phyloP scores from a whole-genome alignment of 805 yeast species.

The Kregervanrija fluxuum region DNA sequence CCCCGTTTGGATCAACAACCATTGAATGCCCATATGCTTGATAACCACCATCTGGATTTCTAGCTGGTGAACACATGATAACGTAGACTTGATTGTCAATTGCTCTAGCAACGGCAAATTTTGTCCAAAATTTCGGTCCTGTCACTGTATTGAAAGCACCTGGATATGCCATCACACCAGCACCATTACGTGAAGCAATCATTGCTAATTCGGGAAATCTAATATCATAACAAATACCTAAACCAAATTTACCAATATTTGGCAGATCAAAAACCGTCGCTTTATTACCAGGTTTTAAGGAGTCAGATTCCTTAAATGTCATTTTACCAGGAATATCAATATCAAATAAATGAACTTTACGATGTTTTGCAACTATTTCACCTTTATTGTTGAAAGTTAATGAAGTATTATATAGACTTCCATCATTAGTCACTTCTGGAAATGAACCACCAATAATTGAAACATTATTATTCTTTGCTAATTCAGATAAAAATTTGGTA shows the following conservation, averaged over 20 bases:
- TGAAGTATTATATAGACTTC: constrained; percentile 64
- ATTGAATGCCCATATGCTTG: constrained; percentile 65
- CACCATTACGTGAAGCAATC: constrained; percentile 57
- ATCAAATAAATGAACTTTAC: constrained; percentile 89
- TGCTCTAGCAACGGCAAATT: constrained; percentile 65
- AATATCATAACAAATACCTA: constrained; percentile 81
- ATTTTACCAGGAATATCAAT: constrained; percentile 89
- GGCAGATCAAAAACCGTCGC: constrained; percentile 70
- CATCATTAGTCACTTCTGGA: constrained; percentile 61
- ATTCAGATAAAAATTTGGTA: constrained; percentile 48
- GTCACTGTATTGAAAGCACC: constrained; percentile 82
- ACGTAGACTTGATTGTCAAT: constrained; percentile 70
- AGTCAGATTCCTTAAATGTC: constrained; percentile 73
- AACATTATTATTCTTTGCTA: constrained; percentile 61
- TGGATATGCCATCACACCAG: constrained; percentile 75
- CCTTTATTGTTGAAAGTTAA: constrained; percentile 69
- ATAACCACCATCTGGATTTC: constrained; percentile 50
- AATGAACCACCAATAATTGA: constrained; percentile 85
- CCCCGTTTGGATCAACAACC: constrained; percentile 58
- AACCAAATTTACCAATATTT: constrained; percentile 65
- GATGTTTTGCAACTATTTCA: constrained; percentile 73
- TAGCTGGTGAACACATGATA: constrained; percentile 81
- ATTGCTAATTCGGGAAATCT: constrained; percentile 75
- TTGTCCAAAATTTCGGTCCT: constrained; percentile 80
- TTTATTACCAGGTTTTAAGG: constrained; percentile 71